phyloP scores from a whole-genome alignment of 163 green algal genomes.

The Coccomyxa subellipsoidea region DNA sequence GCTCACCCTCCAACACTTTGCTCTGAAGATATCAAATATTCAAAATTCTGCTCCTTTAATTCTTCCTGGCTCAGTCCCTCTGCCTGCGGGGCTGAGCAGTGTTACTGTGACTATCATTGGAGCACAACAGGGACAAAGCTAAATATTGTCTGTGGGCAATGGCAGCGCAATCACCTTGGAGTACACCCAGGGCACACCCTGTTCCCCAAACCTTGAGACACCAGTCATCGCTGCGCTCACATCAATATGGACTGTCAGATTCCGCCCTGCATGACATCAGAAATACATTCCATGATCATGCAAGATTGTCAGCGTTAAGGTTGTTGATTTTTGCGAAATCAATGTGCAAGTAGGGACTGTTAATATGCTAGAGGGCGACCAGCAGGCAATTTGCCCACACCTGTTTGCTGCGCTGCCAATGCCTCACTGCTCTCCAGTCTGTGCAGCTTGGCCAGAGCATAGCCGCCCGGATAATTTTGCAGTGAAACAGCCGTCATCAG shows the following conservation, averaged over 20 bases:
- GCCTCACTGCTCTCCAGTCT: neutral
- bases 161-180: constrained; percentile 39
- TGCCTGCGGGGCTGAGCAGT: neutral
- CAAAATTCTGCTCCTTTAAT: neutral
- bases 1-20: neutral
- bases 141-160: neutral
- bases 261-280: neutral
- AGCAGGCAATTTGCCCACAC: neutral
- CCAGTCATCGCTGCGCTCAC: constrained; percentile 66
- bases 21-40: neutral
- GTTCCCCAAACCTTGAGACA: constrained; percentile 59
- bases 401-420: neutral
- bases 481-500: constrained; percentile 33
- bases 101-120: too few relatives aligned
- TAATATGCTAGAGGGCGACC: too few relatives aligned
- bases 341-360: too few relatives aligned
- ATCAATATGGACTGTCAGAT: constrained; percentile 60
- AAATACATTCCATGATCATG: neutral
- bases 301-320: too few relatives aligned
- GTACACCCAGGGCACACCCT: constrained; percentile 44
- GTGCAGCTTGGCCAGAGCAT: neutral
- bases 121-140: too few relatives aligned
- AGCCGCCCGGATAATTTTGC: constrained; percentile 73
- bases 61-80: neutral
- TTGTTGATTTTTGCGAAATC: too few relatives aligned